phyloP scores from a whole-genome alignment of 139 green algal genomes.

The Micractinium sp. region DNA sequence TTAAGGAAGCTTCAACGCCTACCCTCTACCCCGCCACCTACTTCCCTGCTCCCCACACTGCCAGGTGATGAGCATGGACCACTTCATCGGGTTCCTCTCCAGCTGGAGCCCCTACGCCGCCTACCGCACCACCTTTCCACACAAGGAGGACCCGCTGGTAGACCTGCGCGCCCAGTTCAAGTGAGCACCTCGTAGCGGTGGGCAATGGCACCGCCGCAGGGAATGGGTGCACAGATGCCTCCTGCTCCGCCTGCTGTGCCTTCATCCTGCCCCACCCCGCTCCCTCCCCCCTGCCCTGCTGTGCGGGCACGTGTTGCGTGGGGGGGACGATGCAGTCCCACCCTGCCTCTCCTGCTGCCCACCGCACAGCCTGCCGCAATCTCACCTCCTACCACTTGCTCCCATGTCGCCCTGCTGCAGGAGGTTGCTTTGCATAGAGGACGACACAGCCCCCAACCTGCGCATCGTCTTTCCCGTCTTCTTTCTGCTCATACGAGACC shows the following conservation, averaged over 20 bases:
- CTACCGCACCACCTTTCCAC: constrained; percentile 4
- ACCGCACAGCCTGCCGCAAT: too few relatives aligned
- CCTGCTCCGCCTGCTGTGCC: neutral
- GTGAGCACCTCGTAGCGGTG: neutral
- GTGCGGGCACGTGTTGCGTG: too few relatives aligned
- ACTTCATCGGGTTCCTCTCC: constrained; percentile 14
- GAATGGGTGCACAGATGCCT: neutral
- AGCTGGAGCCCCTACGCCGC: constrained; percentile 18
- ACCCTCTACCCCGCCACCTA: neutral
- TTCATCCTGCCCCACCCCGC: neutral
- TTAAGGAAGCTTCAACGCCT: too few relatives aligned
- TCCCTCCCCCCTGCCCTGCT: neutral
- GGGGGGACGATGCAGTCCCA: too few relatives aligned
- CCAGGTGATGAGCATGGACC: constrained; percentile 19
- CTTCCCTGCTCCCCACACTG: too few relatives aligned
- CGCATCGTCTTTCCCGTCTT: constrained; percentile 10
- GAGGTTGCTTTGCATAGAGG: neutral
- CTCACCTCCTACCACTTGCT: too few relatives aligned
- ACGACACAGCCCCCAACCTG: neutral
- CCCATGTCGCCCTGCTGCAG: neutral
- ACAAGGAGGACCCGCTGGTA: constrained; percentile 9
- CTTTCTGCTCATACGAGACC: neutral
- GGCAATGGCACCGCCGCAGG: neutral
- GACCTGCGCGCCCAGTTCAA: constrained; percentile 10
- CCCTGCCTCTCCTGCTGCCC: too few relatives aligned